Evolutionary conservation across 225 moss, liverwort and hornwort genomes (phyloP).

Genomic region (Climacium dendroides): DNA sequence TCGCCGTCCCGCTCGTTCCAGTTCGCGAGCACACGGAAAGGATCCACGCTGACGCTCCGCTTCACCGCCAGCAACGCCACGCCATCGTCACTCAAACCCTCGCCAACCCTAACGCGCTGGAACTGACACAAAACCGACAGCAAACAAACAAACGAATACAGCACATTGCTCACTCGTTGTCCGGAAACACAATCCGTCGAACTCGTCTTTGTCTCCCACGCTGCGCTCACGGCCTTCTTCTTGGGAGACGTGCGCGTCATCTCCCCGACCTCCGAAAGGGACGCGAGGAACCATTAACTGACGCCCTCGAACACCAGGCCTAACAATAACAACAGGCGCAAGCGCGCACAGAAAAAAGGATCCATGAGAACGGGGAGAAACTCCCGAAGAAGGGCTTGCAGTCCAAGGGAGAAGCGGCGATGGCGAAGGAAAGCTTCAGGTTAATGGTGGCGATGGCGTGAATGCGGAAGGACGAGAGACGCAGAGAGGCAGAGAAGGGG

Average conservation of each 20-base stretch:
- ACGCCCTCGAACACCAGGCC: slow-evolving; percentile 19
- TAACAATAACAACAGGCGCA: slow-evolving; percentile 9
- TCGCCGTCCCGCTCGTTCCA: slow-evolving; percentile 65
- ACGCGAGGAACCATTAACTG: slow-evolving; percentile 1
- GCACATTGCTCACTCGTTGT: neutral
- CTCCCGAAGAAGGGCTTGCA: neutral
- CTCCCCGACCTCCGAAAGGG: slow-evolving; percentile 16
- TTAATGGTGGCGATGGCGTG: neutral
- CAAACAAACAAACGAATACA: slow-evolving; percentile 13
- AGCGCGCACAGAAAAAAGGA: slow-evolving; percentile 5
- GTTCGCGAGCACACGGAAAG: slow-evolving; percentile 32
- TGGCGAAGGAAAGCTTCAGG: neutral
- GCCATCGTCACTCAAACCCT: slow-evolving; percentile 55
- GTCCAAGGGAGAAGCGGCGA: neutral
- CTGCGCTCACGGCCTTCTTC: slow-evolving; percentile 17
- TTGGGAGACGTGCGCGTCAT: slow-evolving; percentile 34
- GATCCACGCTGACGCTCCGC: slow-evolving; percentile 33
- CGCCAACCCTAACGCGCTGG: slow-evolving; percentile 20
- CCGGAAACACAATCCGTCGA: neutral
- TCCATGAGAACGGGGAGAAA: neutral
- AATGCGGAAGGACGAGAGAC: neutral
- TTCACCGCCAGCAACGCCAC: slow-evolving; percentile 62
- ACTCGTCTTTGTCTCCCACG: neutral
- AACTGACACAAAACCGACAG: slow-evolving; percentile 7
- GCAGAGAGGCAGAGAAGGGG: neutral